These are phyloP conservation scores for Pulicaria dysenterica DNA, from an alignment of 129 eudicot genomes.

Conservation along the genomic window DNA sequence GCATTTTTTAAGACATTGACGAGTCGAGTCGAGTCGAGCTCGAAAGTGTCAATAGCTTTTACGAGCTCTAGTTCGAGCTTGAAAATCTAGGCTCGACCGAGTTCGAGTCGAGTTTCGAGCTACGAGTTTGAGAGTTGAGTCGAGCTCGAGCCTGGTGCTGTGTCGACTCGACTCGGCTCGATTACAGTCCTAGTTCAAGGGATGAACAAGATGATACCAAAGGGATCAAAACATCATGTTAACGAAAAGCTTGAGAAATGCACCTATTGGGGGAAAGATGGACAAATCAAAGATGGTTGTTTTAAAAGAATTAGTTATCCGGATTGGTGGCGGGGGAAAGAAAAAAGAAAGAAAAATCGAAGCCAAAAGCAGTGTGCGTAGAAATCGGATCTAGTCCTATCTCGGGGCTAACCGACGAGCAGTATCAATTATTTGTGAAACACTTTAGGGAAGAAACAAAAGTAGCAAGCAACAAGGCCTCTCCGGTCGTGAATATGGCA, in stretches of 20 bases:
- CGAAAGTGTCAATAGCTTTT: too few relatives aligned
- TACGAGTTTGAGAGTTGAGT: too few relatives aligned
- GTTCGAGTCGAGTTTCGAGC: too few relatives aligned
- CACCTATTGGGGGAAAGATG: not conserved
- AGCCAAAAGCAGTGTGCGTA: not conserved
- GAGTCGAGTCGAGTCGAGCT: too few relatives aligned
- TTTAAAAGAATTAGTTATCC: conserved; percentile 5
- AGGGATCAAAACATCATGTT: not conserved
- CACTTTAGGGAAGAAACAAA: not conserved
- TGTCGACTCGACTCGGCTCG: too few relatives aligned
- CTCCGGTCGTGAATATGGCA: not conserved
- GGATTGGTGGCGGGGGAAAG: not conserved
- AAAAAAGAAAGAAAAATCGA: not conserved
- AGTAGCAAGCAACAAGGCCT: not conserved
- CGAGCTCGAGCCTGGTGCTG: too few relatives aligned
- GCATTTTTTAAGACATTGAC: too few relatives aligned
- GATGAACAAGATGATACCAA: not conserved
- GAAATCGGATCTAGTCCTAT: not conserved
- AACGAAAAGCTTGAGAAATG: not conserved
- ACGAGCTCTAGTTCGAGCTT: too few relatives aligned
- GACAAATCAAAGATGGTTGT: not conserved
- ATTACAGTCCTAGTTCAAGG: too few relatives aligned
- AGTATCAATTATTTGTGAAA: not conserved
- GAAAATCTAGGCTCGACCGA: too few relatives aligned
- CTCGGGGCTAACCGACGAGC: not conserved